Base-by-base conservation (phyloP, 2,329 filamentous ascomycete genomes). In the Pezicula radicicola region DNA sequence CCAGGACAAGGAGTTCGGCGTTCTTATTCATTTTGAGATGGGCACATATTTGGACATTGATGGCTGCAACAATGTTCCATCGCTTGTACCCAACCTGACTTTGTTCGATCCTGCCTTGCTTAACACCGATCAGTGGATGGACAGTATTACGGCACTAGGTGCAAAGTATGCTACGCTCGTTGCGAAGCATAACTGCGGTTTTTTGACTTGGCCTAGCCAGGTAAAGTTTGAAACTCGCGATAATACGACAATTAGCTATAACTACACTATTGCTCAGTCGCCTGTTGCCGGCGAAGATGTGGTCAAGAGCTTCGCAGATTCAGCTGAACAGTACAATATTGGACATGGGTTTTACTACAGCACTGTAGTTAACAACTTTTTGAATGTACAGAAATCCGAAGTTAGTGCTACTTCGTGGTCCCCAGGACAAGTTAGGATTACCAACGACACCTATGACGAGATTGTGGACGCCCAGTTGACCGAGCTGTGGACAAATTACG, bases 161-260 rank as follows among this genome's bases (percentile, higher is more conserved):
- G 64, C 58, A 9, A 60, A 59, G 36, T 65, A 64, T 46, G 64
- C 64, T 15, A 66, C 64, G 1, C 53, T 66, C 25, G 63, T 66
- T 5, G 64, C 60, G 8, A 66, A 66, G 46, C 64, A 66, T 50
- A 66, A 66, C 44, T 66, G 64, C 49, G 64, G 64, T 12, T 66
- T 66, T 50, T 58, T 60, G 3, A 61, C 56, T 2, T 66, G 63
- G 64, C 63, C 64, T 2, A 66, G 62, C 37, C 43, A 61, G 36
- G 62, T 66, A 6, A 55, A 48, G 15, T 66, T 66, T 43, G 46
- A 53, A 41, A 58, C 59, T 12, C 48, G 55, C 4, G 60, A 63
- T 13, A 60, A 61, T 15, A 48, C 59, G 13, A 57, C 57, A 18
- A 59, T 63, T n/a, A 21, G 48, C 9, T 66, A 66, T 46, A 60